Percentiles rank a stretch among this genome's conserved stretches.
These are phyloP conservation scores for Daldinia grandis DNA, from an alignment of 495 filamentous ascomycete species.

Conservation along the genomic window DNA sequence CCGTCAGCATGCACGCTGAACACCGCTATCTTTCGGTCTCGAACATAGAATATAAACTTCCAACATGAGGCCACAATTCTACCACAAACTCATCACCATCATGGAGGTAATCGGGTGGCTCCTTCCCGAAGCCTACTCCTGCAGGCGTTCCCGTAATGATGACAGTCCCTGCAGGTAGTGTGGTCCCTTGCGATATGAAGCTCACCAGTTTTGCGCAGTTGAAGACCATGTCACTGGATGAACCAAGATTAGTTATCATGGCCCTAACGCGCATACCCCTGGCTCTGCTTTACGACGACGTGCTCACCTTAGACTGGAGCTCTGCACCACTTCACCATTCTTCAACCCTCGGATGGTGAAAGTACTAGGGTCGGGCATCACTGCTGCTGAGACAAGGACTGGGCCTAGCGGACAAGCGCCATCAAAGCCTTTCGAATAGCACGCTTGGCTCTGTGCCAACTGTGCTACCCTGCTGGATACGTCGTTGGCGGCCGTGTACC, in stretches of 20 bases:
- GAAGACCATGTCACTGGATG: conserved; percentile 57
- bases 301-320: conserved; percentile 16
- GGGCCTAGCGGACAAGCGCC: conserved; percentile 61
- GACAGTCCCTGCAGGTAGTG: conserved; percentile 53
- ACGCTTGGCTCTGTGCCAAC: conserved; percentile 58
- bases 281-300: not conserved
- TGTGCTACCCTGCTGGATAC: conserved; percentile 53
- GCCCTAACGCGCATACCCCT: not conserved
- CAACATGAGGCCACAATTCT: conserved; percentile 57
- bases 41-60: conserved; percentile 55
- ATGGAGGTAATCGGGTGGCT: conserved; percentile 53
- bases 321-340: conserved; percentile 51
- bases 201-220: conserved; percentile 54
- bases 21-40: conserved; percentile 52
- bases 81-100: conserved; percentile 59
- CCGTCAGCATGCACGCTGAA: conserved; percentile 10
- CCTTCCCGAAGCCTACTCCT: conserved; percentile 53
- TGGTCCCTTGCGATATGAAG: conserved; percentile 60
- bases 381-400: conserved; percentile 61
- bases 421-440: conserved; percentile 60
- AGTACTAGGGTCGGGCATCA: conserved; percentile 54
- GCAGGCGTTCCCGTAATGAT: conserved; percentile 61
- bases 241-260: conserved; percentile 18
- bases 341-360: conserved; percentile 54
- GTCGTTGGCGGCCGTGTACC: conserved; percentile 59